Conservation (phyloP, 2,329 filamentous ascomycete genomes). For the Ophiocordyceps camponoti-floridani region DNA sequence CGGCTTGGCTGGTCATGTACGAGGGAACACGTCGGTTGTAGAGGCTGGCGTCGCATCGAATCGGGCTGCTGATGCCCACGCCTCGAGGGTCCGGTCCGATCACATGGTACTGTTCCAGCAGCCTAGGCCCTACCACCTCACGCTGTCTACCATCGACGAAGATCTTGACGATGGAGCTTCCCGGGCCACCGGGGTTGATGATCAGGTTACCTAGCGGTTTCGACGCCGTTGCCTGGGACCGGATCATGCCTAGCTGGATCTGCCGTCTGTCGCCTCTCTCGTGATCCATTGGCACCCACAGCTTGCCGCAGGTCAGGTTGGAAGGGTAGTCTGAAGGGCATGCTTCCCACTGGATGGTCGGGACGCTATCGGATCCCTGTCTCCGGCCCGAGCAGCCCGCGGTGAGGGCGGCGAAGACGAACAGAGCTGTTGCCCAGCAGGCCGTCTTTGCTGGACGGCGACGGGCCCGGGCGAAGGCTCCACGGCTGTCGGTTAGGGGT, state of each 20-base stretch:
- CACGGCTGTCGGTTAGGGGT: too few species aligned
- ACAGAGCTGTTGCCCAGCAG: too few species aligned
- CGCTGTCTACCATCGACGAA: not conserved
- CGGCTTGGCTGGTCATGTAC: not conserved
- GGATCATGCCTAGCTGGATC: not conserved
- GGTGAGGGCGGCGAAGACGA: not conserved
- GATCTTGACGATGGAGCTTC: not conserved
- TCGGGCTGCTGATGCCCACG: not conserved
- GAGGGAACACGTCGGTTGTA: not conserved
- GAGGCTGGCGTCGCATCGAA: not conserved
- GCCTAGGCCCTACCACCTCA: not conserved
- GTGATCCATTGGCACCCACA: not conserved
- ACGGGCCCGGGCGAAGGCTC: too few species aligned
- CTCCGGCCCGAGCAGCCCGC: not conserved
- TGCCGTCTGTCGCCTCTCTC: not conserved
- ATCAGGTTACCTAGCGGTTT: not conserved
- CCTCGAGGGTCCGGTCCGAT: conserved; percentile 1
- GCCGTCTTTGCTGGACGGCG: too few species aligned
- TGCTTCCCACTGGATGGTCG: not conserved
- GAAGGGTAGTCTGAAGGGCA: not conserved
- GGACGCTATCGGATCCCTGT: not conserved
- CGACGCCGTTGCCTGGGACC: not conserved
- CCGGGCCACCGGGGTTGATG: conserved; percentile 1
- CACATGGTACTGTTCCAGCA: not conserved
- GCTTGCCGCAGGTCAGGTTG: not conserved